Conservation (phyloP, 1,284 basidiomycete genomes). For the Coniophora puteana region DNA sequence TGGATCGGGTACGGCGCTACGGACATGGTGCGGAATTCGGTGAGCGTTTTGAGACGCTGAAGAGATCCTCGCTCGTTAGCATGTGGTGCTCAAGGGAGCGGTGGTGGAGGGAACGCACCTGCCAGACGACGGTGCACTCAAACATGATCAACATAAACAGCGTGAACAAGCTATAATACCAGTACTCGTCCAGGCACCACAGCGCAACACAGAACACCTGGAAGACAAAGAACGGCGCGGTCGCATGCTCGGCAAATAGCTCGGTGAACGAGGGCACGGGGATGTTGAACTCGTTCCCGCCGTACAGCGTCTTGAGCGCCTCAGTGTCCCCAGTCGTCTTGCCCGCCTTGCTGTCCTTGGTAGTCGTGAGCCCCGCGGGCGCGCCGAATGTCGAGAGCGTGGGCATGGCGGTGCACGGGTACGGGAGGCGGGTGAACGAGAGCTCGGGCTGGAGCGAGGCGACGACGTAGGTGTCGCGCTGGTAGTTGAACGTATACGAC, state of each 20-base stretch:
- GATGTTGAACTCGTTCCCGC: slow-evolving; percentile 92
- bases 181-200: slow-evolving; percentile 96
- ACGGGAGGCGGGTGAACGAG: slow-evolving; percentile 82
- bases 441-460: slow-evolving; percentile 49
- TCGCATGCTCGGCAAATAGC: slow-evolving; percentile 89
- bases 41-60: slow-evolving; percentile 84
- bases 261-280: slow-evolving; percentile 90
- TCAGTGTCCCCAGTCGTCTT: slow-evolving; percentile 41
- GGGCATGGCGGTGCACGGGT: slow-evolving; percentile 80
- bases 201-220: slow-evolving; percentile 94
- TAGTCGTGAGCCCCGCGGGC: slow-evolving; percentile 43
- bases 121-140: slow-evolving; percentile 96
- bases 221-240: slow-evolving; percentile 94
- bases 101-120: slow-evolving; percentile 59
- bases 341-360: too few species aligned
- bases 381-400: slow-evolving; percentile 65
- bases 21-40: slow-evolving; percentile 94
- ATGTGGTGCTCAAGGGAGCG: background rate
- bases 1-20: slow-evolving; percentile 86
- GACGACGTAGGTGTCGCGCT: slow-evolving; percentile 91
- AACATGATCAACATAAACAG: slow-evolving; percentile 96
- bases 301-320: slow-evolving; percentile 64
- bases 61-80: slow-evolving; percentile 14
- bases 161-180: slow-evolving; percentile 96
- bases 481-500: slow-evolving; percentile 90